These are phyloP conservation scores for Catharanthus roseus DNA, from an alignment of 257 asterid genomes.

Conservation along the genomic window DNA sequence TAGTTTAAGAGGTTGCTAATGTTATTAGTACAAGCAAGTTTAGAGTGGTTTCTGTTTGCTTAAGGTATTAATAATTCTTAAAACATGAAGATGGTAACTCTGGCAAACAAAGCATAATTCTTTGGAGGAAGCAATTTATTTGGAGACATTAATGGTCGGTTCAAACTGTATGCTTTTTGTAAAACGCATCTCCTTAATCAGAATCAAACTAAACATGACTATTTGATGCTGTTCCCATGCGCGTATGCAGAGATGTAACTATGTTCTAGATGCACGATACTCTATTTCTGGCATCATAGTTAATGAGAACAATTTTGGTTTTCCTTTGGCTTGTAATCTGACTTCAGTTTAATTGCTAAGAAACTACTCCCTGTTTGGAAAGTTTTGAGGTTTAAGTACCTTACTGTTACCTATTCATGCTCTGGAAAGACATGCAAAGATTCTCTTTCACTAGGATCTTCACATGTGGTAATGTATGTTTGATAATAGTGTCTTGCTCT, in stretches of 20 bases:
- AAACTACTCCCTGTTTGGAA: neutral
- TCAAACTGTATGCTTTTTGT: neutral
- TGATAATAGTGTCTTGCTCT: neutral
- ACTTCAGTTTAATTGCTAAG: neutral
- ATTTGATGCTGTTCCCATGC: neutral
- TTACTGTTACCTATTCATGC: neutral
- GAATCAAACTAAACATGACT: neutral
- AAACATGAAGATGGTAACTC: neutral
- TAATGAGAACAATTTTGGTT: neutral
- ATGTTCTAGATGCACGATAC: neutral
- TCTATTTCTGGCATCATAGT: neutral
- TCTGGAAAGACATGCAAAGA: neutral
- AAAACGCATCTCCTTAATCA: neutral
- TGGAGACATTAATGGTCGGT: neutral
- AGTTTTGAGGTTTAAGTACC: neutral
- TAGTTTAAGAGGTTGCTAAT: neutral
- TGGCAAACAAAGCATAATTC: neutral
- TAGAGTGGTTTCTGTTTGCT: neutral
- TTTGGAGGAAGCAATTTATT: neutral
- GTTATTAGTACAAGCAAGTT: neutral
- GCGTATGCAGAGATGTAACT: neutral
- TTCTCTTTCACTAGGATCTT: conserved; percentile 1
- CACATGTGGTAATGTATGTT: neutral
- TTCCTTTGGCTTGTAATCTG: conserved; percentile 1
- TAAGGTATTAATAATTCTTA: neutral